phyloP scores from a whole-genome alignment of 345 rosid species.

The Rubroshorea leprosula region DNA sequence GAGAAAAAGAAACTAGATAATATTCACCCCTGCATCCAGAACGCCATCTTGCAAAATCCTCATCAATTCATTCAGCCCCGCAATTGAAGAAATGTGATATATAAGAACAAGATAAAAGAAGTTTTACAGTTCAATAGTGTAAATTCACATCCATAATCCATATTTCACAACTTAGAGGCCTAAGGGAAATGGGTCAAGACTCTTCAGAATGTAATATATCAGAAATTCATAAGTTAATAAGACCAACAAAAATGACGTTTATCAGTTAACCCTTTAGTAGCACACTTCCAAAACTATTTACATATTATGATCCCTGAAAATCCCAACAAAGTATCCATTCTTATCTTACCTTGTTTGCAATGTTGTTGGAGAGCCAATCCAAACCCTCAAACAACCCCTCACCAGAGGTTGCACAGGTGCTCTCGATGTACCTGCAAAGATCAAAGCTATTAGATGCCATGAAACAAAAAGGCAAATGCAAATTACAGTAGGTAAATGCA shows the following conservation, averaged over 20 bases:
- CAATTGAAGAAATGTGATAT: neutral
- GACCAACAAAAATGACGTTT: too few relatives aligned
- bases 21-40: constrained; percentile 65
- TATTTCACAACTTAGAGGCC: too few relatives aligned
- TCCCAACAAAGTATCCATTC: neutral
- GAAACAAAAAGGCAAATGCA: neutral
- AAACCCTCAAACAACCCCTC: constrained; percentile 88
- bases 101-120: constrained; percentile 3
- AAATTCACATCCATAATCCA: too few relatives aligned
- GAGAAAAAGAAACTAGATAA: constrained; percentile 31
- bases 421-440: constrained; percentile 81
- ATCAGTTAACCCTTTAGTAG: neutral
- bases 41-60: constrained; percentile 21
- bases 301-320: neutral
- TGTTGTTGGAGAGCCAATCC: constrained; percentile 89
- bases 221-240: too few relatives aligned
- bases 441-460: neutral
- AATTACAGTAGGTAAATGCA: neutral
- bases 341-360: constrained; percentile 75
- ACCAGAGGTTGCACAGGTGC: constrained; percentile 88
- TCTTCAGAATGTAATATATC: too few relatives aligned
- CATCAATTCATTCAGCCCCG: constrained; percentile 35
- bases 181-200: too few relatives aligned
- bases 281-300: too few relatives aligned
- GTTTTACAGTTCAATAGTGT: too few relatives aligned